Evolutionary conservation across 2,329 filamentous ascomycete genomes (phyloP).

Genomic region (Mycosphaerella arachidis): DNA sequence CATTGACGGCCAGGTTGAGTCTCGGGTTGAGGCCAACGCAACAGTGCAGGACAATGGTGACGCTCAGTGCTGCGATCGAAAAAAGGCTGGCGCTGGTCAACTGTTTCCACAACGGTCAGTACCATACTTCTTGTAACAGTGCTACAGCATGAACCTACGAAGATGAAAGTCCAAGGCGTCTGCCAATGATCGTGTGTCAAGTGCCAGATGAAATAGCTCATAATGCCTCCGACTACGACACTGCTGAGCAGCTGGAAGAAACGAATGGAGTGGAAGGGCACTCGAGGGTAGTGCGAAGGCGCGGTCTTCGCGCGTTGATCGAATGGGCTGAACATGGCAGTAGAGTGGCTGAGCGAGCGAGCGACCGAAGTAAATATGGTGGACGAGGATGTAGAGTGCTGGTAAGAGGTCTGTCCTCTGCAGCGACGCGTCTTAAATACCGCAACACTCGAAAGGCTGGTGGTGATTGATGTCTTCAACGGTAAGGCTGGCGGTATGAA

Average conservation of each 20-base stretch:
- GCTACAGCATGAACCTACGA: conserved; percentile 40
- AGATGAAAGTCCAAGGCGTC: conserved; percentile 56
- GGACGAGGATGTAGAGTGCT: not conserved
- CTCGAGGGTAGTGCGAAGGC: conserved; percentile 41
- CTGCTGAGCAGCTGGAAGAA: conserved; percentile 40
- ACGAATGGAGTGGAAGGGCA: conserved; percentile 42
- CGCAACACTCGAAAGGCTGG: not conserved
- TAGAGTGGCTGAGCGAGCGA: not conserved
- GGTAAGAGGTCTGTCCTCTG: not conserved
- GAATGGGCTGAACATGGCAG: conserved; percentile 22
- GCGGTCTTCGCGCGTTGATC: conserved; percentile 32
- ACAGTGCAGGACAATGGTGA: conserved; percentile 50
- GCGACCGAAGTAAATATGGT: not conserved
- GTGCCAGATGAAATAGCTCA: conserved; percentile 54
- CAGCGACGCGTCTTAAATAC: not conserved
- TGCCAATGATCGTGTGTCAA: conserved; percentile 49
- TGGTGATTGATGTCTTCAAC: not conserved
- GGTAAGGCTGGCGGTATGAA: not conserved
- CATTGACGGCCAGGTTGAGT: conserved; percentile 49
- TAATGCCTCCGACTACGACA: conserved; percentile 50
- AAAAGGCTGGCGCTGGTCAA: conserved; percentile 50
- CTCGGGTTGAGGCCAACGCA: conserved; percentile 49
- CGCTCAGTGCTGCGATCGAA: conserved; percentile 45
- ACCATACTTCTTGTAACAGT: not conserved
- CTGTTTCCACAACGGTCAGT: conserved; percentile 32